Evolutionary conservation across 2,329 filamentous ascomycete genomes (phyloP).

Genomic region (Bertia moriformis): DNA sequence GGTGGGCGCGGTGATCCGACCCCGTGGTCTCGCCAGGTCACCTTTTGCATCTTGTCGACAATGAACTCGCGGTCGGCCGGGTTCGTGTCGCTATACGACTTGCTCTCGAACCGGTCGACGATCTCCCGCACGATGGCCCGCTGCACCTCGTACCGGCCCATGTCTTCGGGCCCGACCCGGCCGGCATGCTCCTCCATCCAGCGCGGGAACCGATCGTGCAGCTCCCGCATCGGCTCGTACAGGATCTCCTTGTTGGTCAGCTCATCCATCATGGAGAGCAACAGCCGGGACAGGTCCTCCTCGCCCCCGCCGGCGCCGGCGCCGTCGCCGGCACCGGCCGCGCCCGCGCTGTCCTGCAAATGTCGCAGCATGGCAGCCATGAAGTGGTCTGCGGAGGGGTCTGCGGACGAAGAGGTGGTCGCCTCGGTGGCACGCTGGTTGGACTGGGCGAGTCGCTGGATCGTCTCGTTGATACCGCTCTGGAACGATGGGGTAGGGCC

Average conservation of each 20-base stretch:
- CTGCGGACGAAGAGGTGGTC: slow-evolving; percentile 59
- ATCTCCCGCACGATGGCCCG: slow-evolving; percentile 70
- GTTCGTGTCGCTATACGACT: slow-evolving; percentile 69
- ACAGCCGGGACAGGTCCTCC: slow-evolving; percentile 84
- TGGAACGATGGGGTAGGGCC: slow-evolving; percentile 29
- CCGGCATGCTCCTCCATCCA: slow-evolving; percentile 72
- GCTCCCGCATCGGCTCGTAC: slow-evolving; percentile 96
- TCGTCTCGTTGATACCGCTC: slow-evolving; percentile 77
- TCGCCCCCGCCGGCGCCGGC: slow-evolving; percentile 51
- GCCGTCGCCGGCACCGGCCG: slow-evolving; percentile 31
- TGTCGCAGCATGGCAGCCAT: slow-evolving; percentile 86
- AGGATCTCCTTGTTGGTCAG: slow-evolving; percentile 95
- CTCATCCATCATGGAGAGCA: slow-evolving; percentile 98
- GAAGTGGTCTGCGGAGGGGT: slow-evolving; percentile 60
- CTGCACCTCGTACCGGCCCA: slow-evolving; percentile 71
- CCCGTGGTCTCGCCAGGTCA: slow-evolving; percentile 24
- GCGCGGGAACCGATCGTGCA: slow-evolving; percentile 77
- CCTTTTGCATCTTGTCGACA: slow-evolving; percentile 95
- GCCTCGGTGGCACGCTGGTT: slow-evolving; percentile 71
- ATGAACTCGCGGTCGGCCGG: slow-evolving; percentile 76
- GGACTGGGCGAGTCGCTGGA: slow-evolving; percentile 89
- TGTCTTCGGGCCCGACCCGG: slow-evolving; percentile 53
- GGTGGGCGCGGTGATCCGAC: no score
- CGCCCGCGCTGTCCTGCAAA: slow-evolving; percentile 53
- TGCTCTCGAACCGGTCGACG: slow-evolving; percentile 72